Conservation (phyloP, 164 flowering plant genomes). For the Chloranthus sessilifolius region DNA sequence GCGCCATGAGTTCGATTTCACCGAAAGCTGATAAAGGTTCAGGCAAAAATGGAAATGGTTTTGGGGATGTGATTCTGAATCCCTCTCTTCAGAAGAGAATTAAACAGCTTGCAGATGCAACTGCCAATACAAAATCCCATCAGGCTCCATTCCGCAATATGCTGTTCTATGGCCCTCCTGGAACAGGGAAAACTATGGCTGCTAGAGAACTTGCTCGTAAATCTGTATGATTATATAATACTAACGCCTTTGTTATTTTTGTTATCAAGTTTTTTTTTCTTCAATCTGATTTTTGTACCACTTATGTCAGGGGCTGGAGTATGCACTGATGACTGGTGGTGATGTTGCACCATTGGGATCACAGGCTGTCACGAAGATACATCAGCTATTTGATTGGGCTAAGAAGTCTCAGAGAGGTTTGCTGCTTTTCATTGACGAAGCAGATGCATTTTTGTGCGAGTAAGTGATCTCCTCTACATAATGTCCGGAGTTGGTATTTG, state of each 20-base stretch:
- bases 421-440: constrained; percentile 96
- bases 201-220: constrained; percentile 91
- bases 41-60: constrained; percentile 50
- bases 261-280: too few species aligned
- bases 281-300: too few species aligned
- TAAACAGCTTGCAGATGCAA: constrained; percentile 80
- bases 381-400: constrained; percentile 94
- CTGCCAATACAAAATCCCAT: constrained; percentile 92
- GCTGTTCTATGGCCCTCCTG: constrained; percentile 99
- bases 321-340: constrained; percentile 99
- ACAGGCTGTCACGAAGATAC: constrained; percentile 98
- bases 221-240: constrained; percentile 64
- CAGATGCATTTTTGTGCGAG: constrained; percentile 99
- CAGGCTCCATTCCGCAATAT: constrained; percentile 94
- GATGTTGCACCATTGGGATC: constrained; percentile 97
- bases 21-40: constrained; percentile 24
- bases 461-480: constrained; percentile 38
- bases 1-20: constrained; percentile 42
- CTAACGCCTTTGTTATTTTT: background rate
- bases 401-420: constrained; percentile 84
- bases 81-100: constrained; percentile 83
- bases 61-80: constrained; percentile 85
- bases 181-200: constrained; percentile 99
- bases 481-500: too few species aligned
- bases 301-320: constrained; percentile 96